Conservation (phyloP, 768 basidiomycete species). For the Naematelia aurantialba region DNA sequence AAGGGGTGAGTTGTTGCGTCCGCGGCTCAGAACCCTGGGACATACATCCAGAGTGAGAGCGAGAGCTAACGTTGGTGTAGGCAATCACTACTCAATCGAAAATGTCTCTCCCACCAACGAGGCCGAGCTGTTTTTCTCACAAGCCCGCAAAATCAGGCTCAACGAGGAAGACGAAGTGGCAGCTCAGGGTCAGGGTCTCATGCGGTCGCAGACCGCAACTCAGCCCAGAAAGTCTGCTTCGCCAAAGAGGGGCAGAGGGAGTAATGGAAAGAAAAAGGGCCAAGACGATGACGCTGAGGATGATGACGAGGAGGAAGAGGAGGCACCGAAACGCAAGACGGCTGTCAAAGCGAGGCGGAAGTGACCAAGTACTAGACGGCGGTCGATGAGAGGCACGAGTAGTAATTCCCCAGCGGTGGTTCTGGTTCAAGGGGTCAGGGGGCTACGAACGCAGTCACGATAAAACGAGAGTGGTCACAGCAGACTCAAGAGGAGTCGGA, state of each 20-base stretch:
- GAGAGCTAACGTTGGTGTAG: slow-evolving; percentile 51
- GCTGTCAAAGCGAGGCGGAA: neutral
- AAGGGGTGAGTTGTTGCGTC: slow-evolving; percentile 62
- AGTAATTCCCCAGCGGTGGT: too few species aligned
- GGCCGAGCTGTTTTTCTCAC: slow-evolving; percentile 84
- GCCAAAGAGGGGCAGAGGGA: neutral
- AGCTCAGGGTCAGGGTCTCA: neutral
- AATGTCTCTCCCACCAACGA: slow-evolving; percentile 62
- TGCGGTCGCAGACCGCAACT: neutral
- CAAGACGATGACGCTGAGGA: slow-evolving; percentile 6
- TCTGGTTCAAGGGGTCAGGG: too few species aligned
- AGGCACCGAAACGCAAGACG: neutral
- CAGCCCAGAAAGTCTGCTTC: neutral
- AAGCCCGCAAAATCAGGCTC: slow-evolving; percentile 58
- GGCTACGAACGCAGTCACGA: too few species aligned
- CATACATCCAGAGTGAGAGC: neutral
- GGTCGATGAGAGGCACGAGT: neutral
- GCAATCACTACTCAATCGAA: slow-evolving; percentile 84
- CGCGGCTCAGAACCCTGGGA: too few species aligned
- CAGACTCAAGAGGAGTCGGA: too few species aligned
- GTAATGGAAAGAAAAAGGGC: slow-evolving; percentile 1
- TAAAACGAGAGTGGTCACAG: too few species aligned
- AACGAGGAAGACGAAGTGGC: slow-evolving; percentile 34
- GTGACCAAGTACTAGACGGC: neutral
- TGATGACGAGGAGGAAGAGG: slow-evolving; percentile 10